Evolutionary conservation across 1,284 basidiomycete genomes (phyloP).

Genomic region (Phellinidium pouzarii): DNA sequence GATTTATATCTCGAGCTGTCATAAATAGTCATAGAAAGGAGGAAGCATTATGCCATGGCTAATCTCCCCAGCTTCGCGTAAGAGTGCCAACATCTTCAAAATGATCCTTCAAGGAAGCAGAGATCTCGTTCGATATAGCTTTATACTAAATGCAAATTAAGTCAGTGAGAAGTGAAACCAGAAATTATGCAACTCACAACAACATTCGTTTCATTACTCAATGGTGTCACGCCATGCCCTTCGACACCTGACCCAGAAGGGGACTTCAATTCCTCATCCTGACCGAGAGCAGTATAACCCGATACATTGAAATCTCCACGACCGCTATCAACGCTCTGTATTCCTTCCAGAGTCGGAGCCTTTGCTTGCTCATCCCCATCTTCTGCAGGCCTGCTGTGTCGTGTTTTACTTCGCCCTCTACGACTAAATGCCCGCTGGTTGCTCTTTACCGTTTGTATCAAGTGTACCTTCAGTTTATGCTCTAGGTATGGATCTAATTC

Average conservation of each 20-base stretch:
- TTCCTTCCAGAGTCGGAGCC: slow-evolving; percentile 15
- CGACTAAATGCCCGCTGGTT: slow-evolving; percentile 10
- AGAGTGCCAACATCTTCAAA: slow-evolving; percentile 18
- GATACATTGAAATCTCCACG: background rate
- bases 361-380: slow-evolving; percentile 2
- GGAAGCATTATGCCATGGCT: background rate
- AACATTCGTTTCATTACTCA: slow-evolving; percentile 39
- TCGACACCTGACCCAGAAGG: background rate
- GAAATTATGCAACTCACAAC: slow-evolving; percentile 26
- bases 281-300: background rate
- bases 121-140: slow-evolving; percentile 14
- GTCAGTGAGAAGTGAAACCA: background rate
- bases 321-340: slow-evolving; percentile 17
- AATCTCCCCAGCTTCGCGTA: slow-evolving; percentile 19
- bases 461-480: slow-evolving; percentile 11
- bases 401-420: slow-evolving; percentile 14
- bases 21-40: background rate
- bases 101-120: slow-evolving; percentile 6
- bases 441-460: slow-evolving; percentile 8
- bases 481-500: slow-evolving; percentile 13
- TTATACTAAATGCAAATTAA: slow-evolving; percentile 9
- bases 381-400: slow-evolving; percentile 7
- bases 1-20: background rate
- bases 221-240: slow-evolving; percentile 17
- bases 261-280: background rate